phyloP scores from a whole-genome alignment of 306 rosid genomes.

The Cicer chorassanicum region DNA sequence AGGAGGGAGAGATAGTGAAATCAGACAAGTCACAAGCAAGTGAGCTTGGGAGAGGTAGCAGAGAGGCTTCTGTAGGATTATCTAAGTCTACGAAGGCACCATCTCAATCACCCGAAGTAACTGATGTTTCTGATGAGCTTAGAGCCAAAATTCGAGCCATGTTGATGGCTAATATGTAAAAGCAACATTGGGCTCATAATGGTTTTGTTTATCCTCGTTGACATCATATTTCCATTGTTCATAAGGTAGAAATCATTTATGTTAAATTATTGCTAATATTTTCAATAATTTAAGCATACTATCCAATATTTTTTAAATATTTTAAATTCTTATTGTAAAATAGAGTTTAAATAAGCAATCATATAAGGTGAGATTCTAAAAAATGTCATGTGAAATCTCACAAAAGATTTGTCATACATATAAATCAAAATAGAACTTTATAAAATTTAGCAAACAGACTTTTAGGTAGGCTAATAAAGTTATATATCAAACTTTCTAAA shows the following conservation, averaged over 20 bases:
- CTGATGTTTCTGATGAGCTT: conserved; percentile 74
- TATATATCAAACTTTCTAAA: no score
- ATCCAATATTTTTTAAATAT: no score
- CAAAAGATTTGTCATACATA: background rate
- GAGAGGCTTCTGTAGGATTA: conserved; percentile 65
- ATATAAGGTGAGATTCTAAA: background rate
- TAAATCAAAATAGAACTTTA: background rate
- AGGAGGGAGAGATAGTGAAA: conserved; percentile 75
- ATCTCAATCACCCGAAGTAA: conserved; percentile 59
- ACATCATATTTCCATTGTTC: conserved; percentile 20
- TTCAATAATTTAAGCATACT: no score
- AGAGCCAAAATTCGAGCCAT: conserved; percentile 91
- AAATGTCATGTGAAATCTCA: background rate
- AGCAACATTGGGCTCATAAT: background rate
- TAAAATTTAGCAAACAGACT: no score
- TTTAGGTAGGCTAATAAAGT: no score
- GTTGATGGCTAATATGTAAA: conserved; percentile 73
- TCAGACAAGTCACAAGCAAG: conserved; percentile 53
- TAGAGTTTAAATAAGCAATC: background rate
- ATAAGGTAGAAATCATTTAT: background rate
- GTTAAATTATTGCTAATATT: no score
- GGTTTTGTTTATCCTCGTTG: conserved; percentile 13
- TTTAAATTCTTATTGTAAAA: no score
- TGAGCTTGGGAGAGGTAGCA: conserved; percentile 51
- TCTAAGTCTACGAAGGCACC: conserved; percentile 54